These are phyloP conservation scores for Alternaria gaisen DNA, from an alignment of 2,329 filamentous ascomycete genomes.

Conservation along the genomic window DNA sequence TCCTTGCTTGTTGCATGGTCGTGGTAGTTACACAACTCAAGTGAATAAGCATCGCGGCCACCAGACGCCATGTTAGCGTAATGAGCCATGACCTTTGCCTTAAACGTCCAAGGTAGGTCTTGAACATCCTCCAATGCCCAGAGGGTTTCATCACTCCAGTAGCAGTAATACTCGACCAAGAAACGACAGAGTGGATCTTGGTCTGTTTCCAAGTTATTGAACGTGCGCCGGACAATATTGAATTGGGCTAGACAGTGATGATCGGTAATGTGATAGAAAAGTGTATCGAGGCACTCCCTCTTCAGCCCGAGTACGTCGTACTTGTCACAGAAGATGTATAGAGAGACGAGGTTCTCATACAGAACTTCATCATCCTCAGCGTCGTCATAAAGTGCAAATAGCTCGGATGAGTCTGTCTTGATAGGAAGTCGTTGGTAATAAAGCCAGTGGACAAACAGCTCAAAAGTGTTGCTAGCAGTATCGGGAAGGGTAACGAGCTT, in stretches of 20 bases:
- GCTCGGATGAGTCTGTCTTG: neutral
- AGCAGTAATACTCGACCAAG: neutral
- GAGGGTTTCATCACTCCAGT: fast-evolving
- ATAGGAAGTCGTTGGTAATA: neutral
- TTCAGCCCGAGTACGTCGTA: neutral
- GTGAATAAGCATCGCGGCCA: neutral
- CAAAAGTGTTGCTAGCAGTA: neutral
- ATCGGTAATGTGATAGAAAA: neutral
- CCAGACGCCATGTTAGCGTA: too few relatives aligned
- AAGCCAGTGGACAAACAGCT: neutral
- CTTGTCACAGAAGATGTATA: neutral
- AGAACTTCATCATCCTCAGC: neutral
- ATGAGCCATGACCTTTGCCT: neutral
- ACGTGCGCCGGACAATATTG: fast-evolving
- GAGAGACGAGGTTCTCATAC: neutral
- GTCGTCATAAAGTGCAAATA: neutral
- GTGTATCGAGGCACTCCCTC: neutral
- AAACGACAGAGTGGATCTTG: neutral
- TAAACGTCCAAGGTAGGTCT: neutral
- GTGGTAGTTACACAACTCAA: neutral
- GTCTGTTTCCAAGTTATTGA: neutral
- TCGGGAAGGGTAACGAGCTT: neutral
- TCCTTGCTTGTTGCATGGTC: neutral
- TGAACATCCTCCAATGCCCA: neutral
- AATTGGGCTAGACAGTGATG: neutral